phyloP scores from a whole-genome alignment of 73 alveolate genomes.

The Strombidium stylifer region DNA sequence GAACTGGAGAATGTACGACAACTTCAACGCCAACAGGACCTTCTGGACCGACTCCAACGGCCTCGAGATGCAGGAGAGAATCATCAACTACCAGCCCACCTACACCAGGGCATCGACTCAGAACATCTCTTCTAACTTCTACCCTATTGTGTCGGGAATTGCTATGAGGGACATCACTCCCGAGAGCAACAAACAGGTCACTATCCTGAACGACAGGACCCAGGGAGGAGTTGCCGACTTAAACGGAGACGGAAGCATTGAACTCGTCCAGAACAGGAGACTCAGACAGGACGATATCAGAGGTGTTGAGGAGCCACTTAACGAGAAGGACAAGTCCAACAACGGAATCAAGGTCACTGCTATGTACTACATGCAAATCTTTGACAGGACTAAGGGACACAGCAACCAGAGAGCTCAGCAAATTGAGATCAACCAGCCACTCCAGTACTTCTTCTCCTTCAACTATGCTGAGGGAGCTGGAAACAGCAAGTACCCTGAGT shows the following conservation, averaged over 20 bases:
- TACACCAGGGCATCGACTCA: constrained; percentile 11
- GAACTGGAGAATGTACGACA: constrained; percentile 1
- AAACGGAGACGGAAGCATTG: constrained; percentile 34
- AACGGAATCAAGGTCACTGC: constrained; percentile 12
- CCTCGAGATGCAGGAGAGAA: constrained; percentile 59
- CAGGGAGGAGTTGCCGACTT: constrained; percentile 50
- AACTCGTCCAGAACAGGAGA: constrained; percentile 47
- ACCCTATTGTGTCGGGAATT: constrained; percentile 55
- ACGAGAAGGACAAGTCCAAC: constrained; percentile 16
- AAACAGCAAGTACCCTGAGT: not conserved
- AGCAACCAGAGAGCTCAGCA: not conserved
- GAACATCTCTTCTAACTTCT: constrained; percentile 41
- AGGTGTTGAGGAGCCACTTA: constrained; percentile 74
- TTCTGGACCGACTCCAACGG: constrained; percentile 80
- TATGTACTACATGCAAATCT: not conserved
- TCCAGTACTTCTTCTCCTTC: constrained; percentile 20
- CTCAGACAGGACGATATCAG: constrained; percentile 70
- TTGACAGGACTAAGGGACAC: not conserved
- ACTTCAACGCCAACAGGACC: constrained; percentile 19
- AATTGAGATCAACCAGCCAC: constrained; percentile 1
- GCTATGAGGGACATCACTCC: constrained; percentile 26
- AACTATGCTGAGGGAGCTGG: not conserved
- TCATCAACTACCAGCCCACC: constrained; percentile 45
- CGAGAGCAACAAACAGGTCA: constrained; percentile 16
- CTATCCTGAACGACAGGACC: constrained; percentile 46